Percentiles rank a stretch among this genome's conserved stretches.
Evolutionary conservation across 83 land plant genomes (phyloP).

Genomic region (Diphasiastrum complanatum): DNA sequence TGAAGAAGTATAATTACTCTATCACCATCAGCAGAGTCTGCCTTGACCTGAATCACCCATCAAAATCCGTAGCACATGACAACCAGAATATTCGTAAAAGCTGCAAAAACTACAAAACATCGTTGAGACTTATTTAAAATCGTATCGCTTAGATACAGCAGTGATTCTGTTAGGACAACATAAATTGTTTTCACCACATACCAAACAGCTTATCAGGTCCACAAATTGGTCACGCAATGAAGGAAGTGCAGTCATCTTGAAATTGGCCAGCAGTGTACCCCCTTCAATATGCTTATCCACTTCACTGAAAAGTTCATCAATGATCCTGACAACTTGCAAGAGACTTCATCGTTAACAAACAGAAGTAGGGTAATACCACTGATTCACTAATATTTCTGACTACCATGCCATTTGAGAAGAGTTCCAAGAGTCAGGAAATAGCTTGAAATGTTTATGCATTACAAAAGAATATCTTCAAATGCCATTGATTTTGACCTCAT

Average conservation of each 20-base stretch:
- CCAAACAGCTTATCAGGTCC: neutral
- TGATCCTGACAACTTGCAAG: neutral
- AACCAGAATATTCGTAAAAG: neutral
- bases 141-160: too few relatives aligned
- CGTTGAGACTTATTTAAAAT: too few relatives aligned
- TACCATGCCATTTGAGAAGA: too few relatives aligned
- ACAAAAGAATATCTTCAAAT: too few relatives aligned
- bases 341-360: too few relatives aligned
- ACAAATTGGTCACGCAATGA: slow-evolving; percentile 3
- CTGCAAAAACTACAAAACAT: neutral
- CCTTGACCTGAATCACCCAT: neutral
- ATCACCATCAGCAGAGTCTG: neutral
- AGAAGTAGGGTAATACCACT: too few relatives aligned
- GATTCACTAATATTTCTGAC: too few relatives aligned
- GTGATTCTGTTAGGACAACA: too few relatives aligned
- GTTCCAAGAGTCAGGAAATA: too few relatives aligned
- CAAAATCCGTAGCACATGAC: neutral
- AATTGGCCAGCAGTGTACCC: neutral
- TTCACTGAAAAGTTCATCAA: neutral
- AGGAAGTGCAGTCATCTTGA: slow-evolving; percentile 11
- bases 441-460: too few relatives aligned
- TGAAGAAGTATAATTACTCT: slow-evolving; percentile 6
- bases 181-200: too few relatives aligned
- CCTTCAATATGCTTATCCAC: neutral
- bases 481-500: too few relatives aligned